Conservation (phyloP, 371 early-diverging fungal species). For the Mucor saturninus region DNA sequence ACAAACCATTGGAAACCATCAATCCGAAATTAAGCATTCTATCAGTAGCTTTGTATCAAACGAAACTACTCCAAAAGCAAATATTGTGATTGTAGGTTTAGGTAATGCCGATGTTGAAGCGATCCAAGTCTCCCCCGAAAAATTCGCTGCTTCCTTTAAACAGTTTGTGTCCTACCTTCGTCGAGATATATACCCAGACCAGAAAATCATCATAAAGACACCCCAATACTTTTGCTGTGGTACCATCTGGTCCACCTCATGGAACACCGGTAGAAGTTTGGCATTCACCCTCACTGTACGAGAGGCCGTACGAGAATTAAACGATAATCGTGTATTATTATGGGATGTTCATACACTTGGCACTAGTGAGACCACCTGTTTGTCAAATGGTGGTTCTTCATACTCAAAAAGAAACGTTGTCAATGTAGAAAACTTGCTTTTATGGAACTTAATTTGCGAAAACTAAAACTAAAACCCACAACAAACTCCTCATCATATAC, state of each 20-base stretch:
- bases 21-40: constrained; percentile 10
- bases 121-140: constrained; percentile 26
- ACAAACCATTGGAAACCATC: constrained; percentile 20
- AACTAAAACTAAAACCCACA: background rate
- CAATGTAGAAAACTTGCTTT: constrained; percentile 41
- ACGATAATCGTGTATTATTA: constrained; percentile 20
- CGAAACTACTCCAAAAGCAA: constrained; percentile 22
- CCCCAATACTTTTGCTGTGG: constrained; percentile 47
- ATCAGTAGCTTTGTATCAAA: constrained; percentile 10
- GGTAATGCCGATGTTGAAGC: constrained; percentile 43
- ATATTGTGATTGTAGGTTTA: constrained; percentile 39
- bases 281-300: constrained; percentile 38
- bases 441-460: constrained; percentile 42
- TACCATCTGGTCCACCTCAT: constrained; percentile 31
- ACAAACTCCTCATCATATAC: background rate
- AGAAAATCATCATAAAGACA: constrained; percentile 43
- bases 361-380: constrained; percentile 36
- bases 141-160: constrained; percentile 28
- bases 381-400: constrained; percentile 22
- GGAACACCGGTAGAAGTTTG: constrained; percentile 46
- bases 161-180: constrained; percentile 24
- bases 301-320: constrained; percentile 17
- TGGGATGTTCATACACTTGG: constrained; percentile 51
- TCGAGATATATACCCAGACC: constrained; percentile 34
- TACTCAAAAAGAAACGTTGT: constrained; percentile 44